Conservation (phyloP, 352 stramenopile species). For the Pythium grandisporangium region DNA sequence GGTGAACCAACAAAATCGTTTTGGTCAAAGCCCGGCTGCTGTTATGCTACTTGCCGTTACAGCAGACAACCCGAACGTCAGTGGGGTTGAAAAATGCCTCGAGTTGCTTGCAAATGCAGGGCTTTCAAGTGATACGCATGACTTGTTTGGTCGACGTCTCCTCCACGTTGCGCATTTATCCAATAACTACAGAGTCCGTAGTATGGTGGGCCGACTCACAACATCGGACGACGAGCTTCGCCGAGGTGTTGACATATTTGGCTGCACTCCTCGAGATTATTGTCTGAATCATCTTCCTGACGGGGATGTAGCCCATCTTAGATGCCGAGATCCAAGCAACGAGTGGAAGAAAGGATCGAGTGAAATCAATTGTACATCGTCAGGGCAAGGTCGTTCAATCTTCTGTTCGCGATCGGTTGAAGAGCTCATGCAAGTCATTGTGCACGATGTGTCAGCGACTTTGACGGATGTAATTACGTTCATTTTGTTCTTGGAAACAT, state of each 20-base stretch:
- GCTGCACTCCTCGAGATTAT: conserved; percentile 49
- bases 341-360: too few species aligned
- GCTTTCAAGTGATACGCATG: conserved; percentile 30
- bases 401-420: conserved; percentile 8
- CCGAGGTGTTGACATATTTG: conserved; percentile 53
- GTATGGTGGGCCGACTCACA: conserved; percentile 17
- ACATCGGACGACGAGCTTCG: conserved; percentile 8
- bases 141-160: conserved; percentile 59
- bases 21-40: conserved; percentile 55
- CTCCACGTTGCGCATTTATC: conserved; percentile 39
- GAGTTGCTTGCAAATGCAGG: conserved; percentile 41
- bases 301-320: conserved; percentile 1
- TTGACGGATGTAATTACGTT: conserved; percentile 61
- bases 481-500: conserved; percentile 59
- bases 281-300: neutral
- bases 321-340: conserved; percentile 12
- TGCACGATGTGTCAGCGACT: conserved; percentile 16
- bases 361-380: too few species aligned
- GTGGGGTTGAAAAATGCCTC: conserved; percentile 30
- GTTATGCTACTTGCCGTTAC: conserved; percentile 36
- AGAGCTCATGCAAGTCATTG: conserved; percentile 11
- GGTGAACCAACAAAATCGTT: conserved; percentile 55
- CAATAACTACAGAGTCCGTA: conserved; percentile 20
- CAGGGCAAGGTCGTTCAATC: too few species aligned
- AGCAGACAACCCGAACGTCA: conserved; percentile 5